These are phyloP conservation scores for Neopestalotiopsis clavispora DNA, from an alignment of 2,329 filamentous ascomycete species.

Conservation along the genomic window DNA sequence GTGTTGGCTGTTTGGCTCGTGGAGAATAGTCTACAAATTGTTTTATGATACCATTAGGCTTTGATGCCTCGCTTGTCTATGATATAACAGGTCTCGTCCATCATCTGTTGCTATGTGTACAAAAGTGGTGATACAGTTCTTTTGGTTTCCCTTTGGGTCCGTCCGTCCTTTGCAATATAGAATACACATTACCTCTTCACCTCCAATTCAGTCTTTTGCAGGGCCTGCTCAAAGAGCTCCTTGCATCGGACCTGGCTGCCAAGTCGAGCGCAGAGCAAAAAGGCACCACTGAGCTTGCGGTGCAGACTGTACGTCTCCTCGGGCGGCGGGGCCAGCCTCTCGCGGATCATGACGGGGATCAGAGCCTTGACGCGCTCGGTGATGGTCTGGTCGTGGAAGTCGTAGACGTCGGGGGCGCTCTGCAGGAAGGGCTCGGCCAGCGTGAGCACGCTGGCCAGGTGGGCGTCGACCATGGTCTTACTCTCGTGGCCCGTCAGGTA, in stretches of 20 bases:
- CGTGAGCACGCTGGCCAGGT: constrained; percentile 85
- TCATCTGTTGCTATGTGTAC: background rate
- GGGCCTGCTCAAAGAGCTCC: constrained; percentile 73
- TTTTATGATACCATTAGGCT: constrained; percentile 15
- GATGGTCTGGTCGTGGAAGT: constrained; percentile 94
- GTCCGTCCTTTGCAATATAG: background rate
- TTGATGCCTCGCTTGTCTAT: constrained; percentile 5
- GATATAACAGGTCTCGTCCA: background rate
- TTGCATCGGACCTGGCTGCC: constrained; percentile 83
- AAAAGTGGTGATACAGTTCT: constrained; percentile 12
- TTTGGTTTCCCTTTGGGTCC: background rate
- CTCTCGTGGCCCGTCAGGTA: constrained; percentile 94
- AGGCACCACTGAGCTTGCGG: constrained; percentile 92
- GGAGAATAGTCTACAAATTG: constrained; percentile 1
- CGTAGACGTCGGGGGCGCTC: constrained; percentile 80
- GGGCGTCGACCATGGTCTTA: constrained; percentile 84
- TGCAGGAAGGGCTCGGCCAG: constrained; percentile 88
- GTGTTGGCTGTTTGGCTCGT: background rate
- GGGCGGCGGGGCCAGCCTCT: constrained; percentile 86
- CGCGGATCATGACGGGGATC: constrained; percentile 91
- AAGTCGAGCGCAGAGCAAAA: constrained; percentile 85
- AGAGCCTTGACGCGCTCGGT: constrained; percentile 87
- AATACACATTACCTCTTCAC: constrained; percentile 19
- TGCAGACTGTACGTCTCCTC: constrained; percentile 98
- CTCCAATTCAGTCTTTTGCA: constrained; percentile 40